phyloP scores from a whole-genome alignment of 345 rosid species.

The Aquilaria malaccensis region DNA sequence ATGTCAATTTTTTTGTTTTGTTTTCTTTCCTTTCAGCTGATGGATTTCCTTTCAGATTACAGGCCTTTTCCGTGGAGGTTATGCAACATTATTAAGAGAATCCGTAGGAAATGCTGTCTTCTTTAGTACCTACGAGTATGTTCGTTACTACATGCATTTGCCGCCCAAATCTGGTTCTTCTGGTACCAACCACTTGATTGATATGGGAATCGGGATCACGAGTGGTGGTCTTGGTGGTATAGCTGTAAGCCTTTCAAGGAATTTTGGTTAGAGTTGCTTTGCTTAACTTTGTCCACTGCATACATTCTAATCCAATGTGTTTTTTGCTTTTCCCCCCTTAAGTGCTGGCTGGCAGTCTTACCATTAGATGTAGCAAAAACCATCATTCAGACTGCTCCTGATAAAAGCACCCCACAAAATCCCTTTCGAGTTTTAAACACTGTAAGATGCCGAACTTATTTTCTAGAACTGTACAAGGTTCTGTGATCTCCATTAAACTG shows the following conservation, averaged over 20 bases:
- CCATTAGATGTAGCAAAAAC: constrained; percentile 94
- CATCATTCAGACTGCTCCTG: constrained; percentile 74
- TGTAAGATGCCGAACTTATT: constrained; percentile 31
- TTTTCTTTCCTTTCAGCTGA: constrained; percentile 19
- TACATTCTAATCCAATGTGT: background rate
- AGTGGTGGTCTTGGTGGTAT: constrained; percentile 93
- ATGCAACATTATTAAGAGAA: constrained; percentile 75
- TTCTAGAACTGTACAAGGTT: constrained; percentile 14
- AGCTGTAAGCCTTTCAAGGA: constrained; percentile 53
- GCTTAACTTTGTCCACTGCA: background rate
- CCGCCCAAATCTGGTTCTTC: constrained; percentile 36
- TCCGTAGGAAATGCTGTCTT: constrained; percentile 72
- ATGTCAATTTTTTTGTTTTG: background rate
- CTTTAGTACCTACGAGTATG: constrained; percentile 72
- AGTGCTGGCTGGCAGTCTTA: constrained; percentile 83
- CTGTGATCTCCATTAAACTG: constrained; percentile 2
- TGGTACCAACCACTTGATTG: constrained; percentile 49
- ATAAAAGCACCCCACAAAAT: constrained; percentile 47
- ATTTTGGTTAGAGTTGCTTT: constrained; percentile 1
- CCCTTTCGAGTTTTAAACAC: constrained; percentile 66
- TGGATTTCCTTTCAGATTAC: constrained; percentile 53
- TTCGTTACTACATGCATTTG: constrained; percentile 60
- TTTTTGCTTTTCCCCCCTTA: constrained; percentile 10
- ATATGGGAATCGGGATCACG: constrained; percentile 74
- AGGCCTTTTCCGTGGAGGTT: constrained; percentile 89